These are phyloP conservation scores for Dysphania ambrosioides DNA, from an alignment of 148 eudicot genomes.

Conservation along the genomic window DNA sequence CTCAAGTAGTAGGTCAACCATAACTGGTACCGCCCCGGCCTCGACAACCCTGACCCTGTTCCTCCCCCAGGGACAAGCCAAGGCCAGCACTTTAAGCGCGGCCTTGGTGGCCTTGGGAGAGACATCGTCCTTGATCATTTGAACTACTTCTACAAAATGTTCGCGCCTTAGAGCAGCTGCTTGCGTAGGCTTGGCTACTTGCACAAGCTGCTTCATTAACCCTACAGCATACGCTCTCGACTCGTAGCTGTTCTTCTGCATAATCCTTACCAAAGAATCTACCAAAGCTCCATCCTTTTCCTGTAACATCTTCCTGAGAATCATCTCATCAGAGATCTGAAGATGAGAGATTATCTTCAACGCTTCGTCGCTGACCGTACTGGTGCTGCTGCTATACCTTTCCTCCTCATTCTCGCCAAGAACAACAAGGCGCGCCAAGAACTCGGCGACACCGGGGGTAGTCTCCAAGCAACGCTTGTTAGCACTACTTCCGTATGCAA, in stretches of 20 bases:
- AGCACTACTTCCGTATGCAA: slow-evolving; percentile 44
- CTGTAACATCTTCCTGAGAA: slow-evolving; percentile 24
- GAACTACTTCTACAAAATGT: neutral
- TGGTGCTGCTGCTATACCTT: no score
- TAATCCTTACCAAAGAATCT: neutral
- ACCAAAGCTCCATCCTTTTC: neutral
- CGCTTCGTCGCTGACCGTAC: slow-evolving; percentile 39
- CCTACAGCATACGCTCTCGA: neutral
- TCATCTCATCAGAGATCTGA: slow-evolving; percentile 34
- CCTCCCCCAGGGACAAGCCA: slow-evolving; percentile 7
- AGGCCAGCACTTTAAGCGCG: slow-evolving; percentile 6
- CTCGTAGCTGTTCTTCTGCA: slow-evolving; percentile 25
- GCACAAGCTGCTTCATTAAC: neutral
- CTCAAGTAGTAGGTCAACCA: slow-evolving; percentile 48
- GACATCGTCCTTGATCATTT: neutral
- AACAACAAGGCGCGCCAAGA: slow-evolving; percentile 37
- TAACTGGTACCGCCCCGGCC: neutral
- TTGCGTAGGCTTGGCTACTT: neutral
- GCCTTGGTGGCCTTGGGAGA: slow-evolving; percentile 9
- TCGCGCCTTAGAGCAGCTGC: neutral
- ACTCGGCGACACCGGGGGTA: slow-evolving; percentile 45
- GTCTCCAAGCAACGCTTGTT: slow-evolving; percentile 53
- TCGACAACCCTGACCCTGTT: slow-evolving; percentile 2
- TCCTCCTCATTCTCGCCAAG: slow-evolving; percentile 7
- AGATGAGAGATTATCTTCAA: slow-evolving; percentile 42